Conservation (phyloP, 1,284 basidiomycete species). For the Macrocystidia cucumis region DNA sequence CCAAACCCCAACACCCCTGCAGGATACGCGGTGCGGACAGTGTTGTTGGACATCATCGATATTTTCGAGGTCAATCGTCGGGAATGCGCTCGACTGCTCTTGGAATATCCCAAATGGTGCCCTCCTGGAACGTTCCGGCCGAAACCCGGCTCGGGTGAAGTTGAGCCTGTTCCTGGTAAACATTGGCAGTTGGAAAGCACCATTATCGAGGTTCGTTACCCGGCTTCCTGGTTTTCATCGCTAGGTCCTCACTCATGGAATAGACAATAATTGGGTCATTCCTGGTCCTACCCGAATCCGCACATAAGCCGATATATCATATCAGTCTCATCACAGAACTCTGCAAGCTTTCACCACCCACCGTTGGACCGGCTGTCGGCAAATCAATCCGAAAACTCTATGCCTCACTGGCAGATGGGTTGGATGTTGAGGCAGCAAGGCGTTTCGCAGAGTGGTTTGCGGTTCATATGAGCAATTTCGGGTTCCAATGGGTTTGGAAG, state of each 20-base stretch:
- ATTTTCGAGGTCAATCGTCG: constrained; percentile 97
- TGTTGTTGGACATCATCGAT: constrained; percentile 79
- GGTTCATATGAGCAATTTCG: constrained; percentile 96
- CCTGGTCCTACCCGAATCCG: constrained; percentile 72
- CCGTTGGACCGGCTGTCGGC: constrained; percentile 93
- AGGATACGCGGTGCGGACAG: constrained; percentile 76
- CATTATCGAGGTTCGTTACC: constrained; percentile 58
- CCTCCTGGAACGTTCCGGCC: constrained; percentile 80
- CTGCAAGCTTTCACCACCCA: constrained; percentile 86
- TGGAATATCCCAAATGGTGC: constrained; percentile 87
- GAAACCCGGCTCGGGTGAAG: constrained; percentile 43
- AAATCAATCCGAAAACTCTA: constrained; percentile 91
- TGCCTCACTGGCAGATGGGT: constrained; percentile 61
- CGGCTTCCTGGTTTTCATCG: constrained; percentile 3
- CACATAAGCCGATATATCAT: constrained; percentile 82
- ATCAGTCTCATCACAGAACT: constrained; percentile 87
- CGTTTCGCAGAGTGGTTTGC: constrained; percentile 94
- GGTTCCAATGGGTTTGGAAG: constrained; percentile 99
- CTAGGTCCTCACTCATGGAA: constrained; percentile 4
- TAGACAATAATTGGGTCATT: constrained; percentile 73
- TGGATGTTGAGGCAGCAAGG: constrained; percentile 80
- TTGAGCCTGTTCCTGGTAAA: constrained; percentile 46
- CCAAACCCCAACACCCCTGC: constrained; percentile 66
- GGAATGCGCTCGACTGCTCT: constrained; percentile 83
- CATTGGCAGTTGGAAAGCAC: constrained; percentile 78